These are phyloP conservation scores for Panus rudis DNA, from an alignment of 768 basidiomycete species.

Conservation along the genomic window DNA sequence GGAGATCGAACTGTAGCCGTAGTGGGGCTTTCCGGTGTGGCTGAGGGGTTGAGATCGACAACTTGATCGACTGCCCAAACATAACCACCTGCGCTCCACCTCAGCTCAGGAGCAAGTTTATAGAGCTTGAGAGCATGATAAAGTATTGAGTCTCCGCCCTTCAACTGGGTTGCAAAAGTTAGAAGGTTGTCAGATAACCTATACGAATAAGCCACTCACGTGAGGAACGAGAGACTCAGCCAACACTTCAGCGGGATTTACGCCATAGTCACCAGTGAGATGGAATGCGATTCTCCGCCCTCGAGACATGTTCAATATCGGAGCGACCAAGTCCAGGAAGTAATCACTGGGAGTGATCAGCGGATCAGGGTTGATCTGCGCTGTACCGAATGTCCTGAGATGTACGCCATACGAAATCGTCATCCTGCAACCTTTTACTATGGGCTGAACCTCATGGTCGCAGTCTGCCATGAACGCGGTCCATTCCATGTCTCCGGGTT, in stretches of 20 bases:
- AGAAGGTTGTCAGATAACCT: not conserved
- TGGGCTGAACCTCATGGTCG: slow-evolving; percentile 65
- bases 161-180: slow-evolving; percentile 40
- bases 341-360: slow-evolving; percentile 67
- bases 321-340: slow-evolving; percentile 65
- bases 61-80: slow-evolving; percentile 71
- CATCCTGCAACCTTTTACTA: slow-evolving; percentile 64
- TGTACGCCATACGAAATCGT: slow-evolving; percentile 67
- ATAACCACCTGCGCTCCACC: slow-evolving; percentile 79
- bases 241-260: slow-evolving; percentile 61
- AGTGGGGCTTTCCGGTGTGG: slow-evolving; percentile 4
- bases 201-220: slow-evolving; percentile 35
- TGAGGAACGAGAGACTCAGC: slow-evolving; percentile 66
- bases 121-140: slow-evolving; percentile 73
- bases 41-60: slow-evolving; percentile 43
- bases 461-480: slow-evolving; percentile 68
- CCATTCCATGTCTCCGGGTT: slow-evolving; percentile 70
- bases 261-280: slow-evolving; percentile 58
- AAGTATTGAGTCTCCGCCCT: slow-evolving; percentile 67
- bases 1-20: slow-evolving; percentile 7
- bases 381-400: slow-evolving; percentile 58
- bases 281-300: slow-evolving; percentile 71
- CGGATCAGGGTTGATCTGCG: slow-evolving; percentile 44
- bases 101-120: slow-evolving; percentile 67
- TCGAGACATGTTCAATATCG: slow-evolving; percentile 64